Evolutionary conservation across 2,329 filamentous ascomycete genomes (phyloP), one percentile per base, ranked within the genome.

Genomic region (Monosporascus sp.): DNA sequence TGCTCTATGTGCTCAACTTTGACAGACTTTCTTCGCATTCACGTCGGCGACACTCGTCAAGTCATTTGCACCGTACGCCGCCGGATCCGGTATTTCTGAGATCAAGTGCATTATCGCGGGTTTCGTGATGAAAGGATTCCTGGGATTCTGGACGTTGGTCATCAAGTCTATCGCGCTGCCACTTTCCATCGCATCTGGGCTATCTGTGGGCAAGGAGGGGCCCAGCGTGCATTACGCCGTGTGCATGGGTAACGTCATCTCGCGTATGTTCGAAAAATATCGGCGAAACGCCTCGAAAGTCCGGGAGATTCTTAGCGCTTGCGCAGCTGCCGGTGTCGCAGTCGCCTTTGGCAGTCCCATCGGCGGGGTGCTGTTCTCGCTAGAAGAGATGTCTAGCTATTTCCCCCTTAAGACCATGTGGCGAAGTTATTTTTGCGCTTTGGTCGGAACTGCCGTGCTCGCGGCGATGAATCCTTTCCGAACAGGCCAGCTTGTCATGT

Each of bases 51-150:
- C 81, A 38, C 78, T 99, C 41, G 94, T 99, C 66, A 94, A 91
- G 68, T 85, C 84, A 1, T 97, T 94, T 71, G 92, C 94, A 5
- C 94, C 94, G 0, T 99, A 99, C 69, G 94, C 94, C 11, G 94
- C 94, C 37, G 94, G 94, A 17, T 96, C 91, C 14, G 94, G 94
- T 41, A 99, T 99, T 54, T 97, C 91, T 14, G 94, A 99, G 74
- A 99, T 99, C 79, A 99, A 99, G 72, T 96, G 91, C 72, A 97
- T 99, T 67, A 96, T 99, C 66, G 94, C 93, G 5, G 94, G 94
- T 3, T 99, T 99, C 68, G 90, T 97, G 49, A 99, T 99, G 94
- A 97, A 97, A 72, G 94, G 92, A 0, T 99, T 99, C 66, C 79
- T 99, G 17, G 91, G 93, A 20, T 87, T 87, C 63, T 91, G 91